Conservation (phyloP, 805 yeast genomes). For the Candida pini region DNA sequence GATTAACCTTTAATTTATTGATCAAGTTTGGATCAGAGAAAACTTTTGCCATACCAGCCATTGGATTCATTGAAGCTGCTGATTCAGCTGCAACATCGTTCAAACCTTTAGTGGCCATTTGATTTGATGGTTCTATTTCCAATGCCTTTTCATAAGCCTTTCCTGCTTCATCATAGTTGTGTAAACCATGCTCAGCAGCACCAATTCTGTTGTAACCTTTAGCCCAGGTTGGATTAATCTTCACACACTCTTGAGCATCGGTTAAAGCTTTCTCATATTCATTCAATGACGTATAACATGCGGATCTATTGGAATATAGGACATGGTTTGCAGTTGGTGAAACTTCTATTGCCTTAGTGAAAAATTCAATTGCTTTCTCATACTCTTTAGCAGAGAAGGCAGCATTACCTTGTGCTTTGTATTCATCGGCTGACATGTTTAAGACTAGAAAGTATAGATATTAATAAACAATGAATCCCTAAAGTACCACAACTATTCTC, state of each 20-base stretch:
- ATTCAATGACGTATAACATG: conserved; percentile 75
- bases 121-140: conserved; percentile 72
- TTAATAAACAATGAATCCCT: no score
- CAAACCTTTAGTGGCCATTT: conserved; percentile 83
- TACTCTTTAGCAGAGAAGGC: conserved; percentile 87
- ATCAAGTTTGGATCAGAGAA: conserved; percentile 78
- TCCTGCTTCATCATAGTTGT: conserved; percentile 70
- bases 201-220: conserved; percentile 93
- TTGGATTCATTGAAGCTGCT: conserved; percentile 37
- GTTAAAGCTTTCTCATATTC: conserved; percentile 67
- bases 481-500: no score
- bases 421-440: conserved; percentile 62
- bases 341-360: conserved; percentile 82
- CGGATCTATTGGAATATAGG: conserved; percentile 89
- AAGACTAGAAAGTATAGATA: not conserved
- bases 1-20: conserved; percentile 70
- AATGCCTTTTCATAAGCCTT: conserved; percentile 70
- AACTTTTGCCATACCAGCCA: conserved; percentile 69
- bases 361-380: conserved; percentile 69
- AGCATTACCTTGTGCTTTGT: conserved; percentile 88
- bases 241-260: conserved; percentile 82
- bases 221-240: conserved; percentile 84
- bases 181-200: conserved; percentile 87
- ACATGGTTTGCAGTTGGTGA: conserved; percentile 86
- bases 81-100: conserved; percentile 59